Conservation (phyloP, 2,329 filamentous ascomycete genomes). For the Penicillium sp. region DNA sequence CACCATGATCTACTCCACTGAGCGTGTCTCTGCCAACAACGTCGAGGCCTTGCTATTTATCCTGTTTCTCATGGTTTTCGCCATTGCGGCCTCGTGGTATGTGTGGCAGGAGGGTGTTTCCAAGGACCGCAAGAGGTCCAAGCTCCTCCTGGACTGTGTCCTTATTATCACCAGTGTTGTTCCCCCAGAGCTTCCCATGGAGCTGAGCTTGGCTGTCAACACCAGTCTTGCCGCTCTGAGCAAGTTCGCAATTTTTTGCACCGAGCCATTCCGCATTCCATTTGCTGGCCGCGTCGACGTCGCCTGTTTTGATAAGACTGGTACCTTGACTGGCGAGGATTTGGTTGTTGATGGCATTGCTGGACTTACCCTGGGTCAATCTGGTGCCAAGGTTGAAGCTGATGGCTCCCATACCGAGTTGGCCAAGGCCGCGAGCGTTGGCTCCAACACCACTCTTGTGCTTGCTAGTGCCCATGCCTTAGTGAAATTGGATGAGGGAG, state of each 20-base stretch:
- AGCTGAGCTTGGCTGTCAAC: constrained; percentile 94
- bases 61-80: constrained; percentile 91
- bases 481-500: constrained; percentile 93
- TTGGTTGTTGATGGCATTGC: constrained; percentile 96
- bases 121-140: constrained; percentile 93
- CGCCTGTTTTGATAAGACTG: constrained; percentile 98
- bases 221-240: constrained; percentile 92
- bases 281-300: constrained; percentile 93
- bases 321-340: constrained; percentile 93
- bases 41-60: constrained; percentile 96
- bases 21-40: constrained; percentile 98
- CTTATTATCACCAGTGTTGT: constrained; percentile 98
- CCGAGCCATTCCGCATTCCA: constrained; percentile 96
- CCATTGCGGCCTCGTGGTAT: constrained; percentile 96
- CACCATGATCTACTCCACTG: constrained; percentile 99
- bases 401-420: constrained; percentile 83
- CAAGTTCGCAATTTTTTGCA: constrained; percentile 97
- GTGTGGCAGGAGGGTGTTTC: constrained; percentile 96
- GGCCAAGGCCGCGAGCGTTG: constrained; percentile 65
- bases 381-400: constrained; percentile 64
- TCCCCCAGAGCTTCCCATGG: constrained; percentile 97
- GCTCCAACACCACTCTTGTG: constrained; percentile 82
- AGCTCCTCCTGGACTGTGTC: constrained; percentile 93
- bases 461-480: constrained; percentile 92
- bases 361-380: constrained; percentile 71